Evolutionary conservation across 345 rosid species (phyloP).

Genomic region (Capsella bursapastoris): DNA sequence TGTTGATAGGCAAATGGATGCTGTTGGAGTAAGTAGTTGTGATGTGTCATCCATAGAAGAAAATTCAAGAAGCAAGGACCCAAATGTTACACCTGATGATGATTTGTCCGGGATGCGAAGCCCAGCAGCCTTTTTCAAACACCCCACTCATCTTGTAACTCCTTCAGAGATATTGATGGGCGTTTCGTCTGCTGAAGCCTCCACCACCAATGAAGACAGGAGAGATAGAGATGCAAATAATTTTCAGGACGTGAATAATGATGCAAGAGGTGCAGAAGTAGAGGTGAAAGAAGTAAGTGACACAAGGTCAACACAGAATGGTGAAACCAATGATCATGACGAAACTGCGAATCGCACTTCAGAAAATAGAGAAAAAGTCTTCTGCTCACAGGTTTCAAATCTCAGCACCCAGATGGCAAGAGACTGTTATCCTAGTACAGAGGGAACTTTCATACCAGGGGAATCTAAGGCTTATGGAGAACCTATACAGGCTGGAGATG

Average conservation of each 20-base stretch:
- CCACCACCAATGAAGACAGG: slow-evolving; percentile 50
- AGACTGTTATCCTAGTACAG: slow-evolving; percentile 53
- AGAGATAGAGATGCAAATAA: slow-evolving; percentile 51
- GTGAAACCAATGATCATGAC: slow-evolving; percentile 50
- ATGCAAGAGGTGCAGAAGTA: slow-evolving; percentile 51
- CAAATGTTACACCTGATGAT: slow-evolving; percentile 52
- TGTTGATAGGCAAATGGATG: slow-evolving; percentile 64
- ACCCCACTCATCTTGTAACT: slow-evolving; percentile 83
- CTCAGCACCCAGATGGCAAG: slow-evolving; percentile 65
- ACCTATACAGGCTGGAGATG: slow-evolving; percentile 49
- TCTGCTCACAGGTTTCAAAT: slow-evolving; percentile 74
- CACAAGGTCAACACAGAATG: slow-evolving; percentile 51
- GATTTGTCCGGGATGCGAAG: slow-evolving; percentile 53
- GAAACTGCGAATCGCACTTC: slow-evolving; percentile 48
- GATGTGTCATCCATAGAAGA: slow-evolving; percentile 50
- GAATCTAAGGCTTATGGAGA: slow-evolving; percentile 48
- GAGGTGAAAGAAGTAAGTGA: slow-evolving; percentile 77
- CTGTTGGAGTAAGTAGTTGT: slow-evolving; percentile 43
- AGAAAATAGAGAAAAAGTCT: slow-evolving; percentile 56
- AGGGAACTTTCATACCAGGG: slow-evolving; percentile 50
- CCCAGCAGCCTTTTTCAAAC: slow-evolving; percentile 60
- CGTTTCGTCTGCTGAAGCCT: slow-evolving; percentile 60
- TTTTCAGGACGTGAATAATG: slow-evolving; percentile 54
- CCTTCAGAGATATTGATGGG: slow-evolving; percentile 81
- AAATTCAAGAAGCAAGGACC: slow-evolving; percentile 55